Conservation (phyloP, 2,329 filamentous ascomycete genomes). For the Calonectria henricotiae region DNA sequence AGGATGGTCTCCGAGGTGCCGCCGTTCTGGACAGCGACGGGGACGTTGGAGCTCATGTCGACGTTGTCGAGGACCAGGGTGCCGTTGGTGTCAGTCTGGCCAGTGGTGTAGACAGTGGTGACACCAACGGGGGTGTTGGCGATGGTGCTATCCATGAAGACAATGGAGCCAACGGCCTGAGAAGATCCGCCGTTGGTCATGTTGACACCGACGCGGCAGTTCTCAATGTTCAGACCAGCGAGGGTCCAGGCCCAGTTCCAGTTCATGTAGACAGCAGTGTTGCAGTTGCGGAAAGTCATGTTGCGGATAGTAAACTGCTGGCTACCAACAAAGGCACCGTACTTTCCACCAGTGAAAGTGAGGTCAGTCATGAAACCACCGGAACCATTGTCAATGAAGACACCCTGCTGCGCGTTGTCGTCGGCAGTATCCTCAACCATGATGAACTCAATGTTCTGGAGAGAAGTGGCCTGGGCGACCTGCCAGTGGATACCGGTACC, state of each 20-base stretch:
- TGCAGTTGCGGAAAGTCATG: slow-evolving; percentile 84
- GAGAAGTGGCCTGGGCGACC: slow-evolving; percentile 85
- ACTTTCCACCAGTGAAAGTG: slow-evolving; percentile 85
- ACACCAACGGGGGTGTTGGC: slow-evolving; percentile 83
- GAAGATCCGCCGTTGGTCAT: slow-evolving; percentile 77
- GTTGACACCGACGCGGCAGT: slow-evolving; percentile 83
- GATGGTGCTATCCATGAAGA: slow-evolving; percentile 87
- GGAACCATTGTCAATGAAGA: slow-evolving; percentile 89
- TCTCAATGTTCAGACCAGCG: slow-evolving; percentile 82
- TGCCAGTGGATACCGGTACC: slow-evolving; percentile 89
- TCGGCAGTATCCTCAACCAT: slow-evolving; percentile 79
- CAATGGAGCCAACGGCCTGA: slow-evolving; percentile 85
- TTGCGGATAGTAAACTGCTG: slow-evolving; percentile 93
- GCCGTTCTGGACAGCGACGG: slow-evolving; percentile 76
- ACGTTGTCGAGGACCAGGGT: slow-evolving; percentile 92
- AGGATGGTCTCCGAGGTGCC: slow-evolving; percentile 75
- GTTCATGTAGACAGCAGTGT: slow-evolving; percentile 90
- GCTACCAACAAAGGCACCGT: slow-evolving; percentile 85
- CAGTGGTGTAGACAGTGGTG: slow-evolving; percentile 79
- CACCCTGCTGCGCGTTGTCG: slow-evolving; percentile 80
- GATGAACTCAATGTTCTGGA: slow-evolving; percentile 87
- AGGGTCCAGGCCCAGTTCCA: slow-evolving; percentile 94
- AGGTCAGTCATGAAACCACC: slow-evolving; percentile 89
- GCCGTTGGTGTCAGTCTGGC: slow-evolving; percentile 79
- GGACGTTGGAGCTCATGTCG: slow-evolving; percentile 80